phyloP scores from a whole-genome alignment of 257 asterid species.

The Datura wrightii region DNA sequence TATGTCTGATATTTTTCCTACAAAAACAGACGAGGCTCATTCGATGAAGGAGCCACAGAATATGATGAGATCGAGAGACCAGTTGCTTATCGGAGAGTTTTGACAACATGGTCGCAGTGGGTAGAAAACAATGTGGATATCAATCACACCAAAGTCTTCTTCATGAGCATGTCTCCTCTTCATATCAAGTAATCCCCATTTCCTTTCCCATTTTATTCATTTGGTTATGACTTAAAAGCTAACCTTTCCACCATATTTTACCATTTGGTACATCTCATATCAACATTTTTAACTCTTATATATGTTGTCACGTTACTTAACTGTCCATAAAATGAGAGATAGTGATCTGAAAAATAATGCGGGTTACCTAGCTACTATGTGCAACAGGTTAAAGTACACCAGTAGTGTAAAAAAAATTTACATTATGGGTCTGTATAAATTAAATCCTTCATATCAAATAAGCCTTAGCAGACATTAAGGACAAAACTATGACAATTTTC shows the following conservation, averaged over 20 bases:
- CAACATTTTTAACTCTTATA: background rate
- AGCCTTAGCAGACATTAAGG: background rate
- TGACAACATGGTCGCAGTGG: constrained; percentile 85
- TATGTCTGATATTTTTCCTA: background rate
- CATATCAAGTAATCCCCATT: constrained; percentile 66
- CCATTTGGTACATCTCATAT: background rate
- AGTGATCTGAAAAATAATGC: background rate
- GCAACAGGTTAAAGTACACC: background rate
- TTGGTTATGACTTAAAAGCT: background rate
- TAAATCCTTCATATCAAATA: background rate
- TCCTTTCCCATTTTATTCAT: background rate
- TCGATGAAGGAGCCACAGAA: constrained; percentile 66
- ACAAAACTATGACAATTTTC: background rate
- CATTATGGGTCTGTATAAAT: background rate
- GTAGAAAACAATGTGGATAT: constrained; percentile 62
- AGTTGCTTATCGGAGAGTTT: constrained; percentile 64
- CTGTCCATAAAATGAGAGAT: background rate
- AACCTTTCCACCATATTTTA: background rate
- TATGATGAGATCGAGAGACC: constrained; percentile 72
- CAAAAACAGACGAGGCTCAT: constrained; percentile 68
- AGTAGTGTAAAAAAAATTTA: background rate
- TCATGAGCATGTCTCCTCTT: constrained; percentile 98
- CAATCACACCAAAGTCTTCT: constrained; percentile 68
- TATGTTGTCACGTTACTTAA: background rate
- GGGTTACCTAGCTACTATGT: background rate